Percentiles rank a stretch among this genome's conserved stretches.
Conservation (phyloP, 805 yeast species). For the Brettanomyces nanus region DNA sequence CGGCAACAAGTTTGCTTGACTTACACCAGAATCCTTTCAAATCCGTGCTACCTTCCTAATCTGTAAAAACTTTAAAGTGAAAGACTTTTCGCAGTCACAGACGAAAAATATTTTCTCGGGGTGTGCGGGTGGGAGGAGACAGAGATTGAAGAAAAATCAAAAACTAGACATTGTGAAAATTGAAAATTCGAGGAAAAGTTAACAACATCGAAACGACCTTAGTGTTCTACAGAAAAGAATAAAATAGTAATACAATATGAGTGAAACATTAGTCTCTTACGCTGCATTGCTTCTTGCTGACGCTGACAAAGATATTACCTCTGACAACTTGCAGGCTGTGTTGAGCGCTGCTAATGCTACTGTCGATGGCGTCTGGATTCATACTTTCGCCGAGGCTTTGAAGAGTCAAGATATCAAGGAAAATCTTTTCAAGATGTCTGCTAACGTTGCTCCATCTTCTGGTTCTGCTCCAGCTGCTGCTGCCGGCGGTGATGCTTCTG, state of each 20-base stretch:
- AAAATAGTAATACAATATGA: slow-evolving; percentile 48
- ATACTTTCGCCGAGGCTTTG: slow-evolving; percentile 81
- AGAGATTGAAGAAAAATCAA: not conserved
- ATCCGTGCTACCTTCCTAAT: too few species aligned
- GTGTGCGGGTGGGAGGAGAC: not conserved
- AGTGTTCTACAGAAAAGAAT: too few species aligned
- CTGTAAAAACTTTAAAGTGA: too few species aligned
- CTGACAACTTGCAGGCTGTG: slow-evolving; percentile 75
- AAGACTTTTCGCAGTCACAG: not conserved
- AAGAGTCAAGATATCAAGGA: slow-evolving; percentile 79
- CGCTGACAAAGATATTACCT: slow-evolving; percentile 81
- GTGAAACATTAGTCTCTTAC: slow-evolving; percentile 93
- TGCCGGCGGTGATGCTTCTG: slow-evolving; percentile 56
- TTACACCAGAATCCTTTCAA: too few species aligned
- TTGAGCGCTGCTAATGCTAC: slow-evolving; percentile 77
- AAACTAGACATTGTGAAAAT: too few species aligned
- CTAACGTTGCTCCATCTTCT: slow-evolving; percentile 70
- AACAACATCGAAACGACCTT: not conserved
- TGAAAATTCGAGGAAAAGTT: too few species aligned
- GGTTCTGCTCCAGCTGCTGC: slow-evolving; percentile 57
- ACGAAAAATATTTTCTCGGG: not conserved
- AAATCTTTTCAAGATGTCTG: slow-evolving; percentile 49
- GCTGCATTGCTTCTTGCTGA: slow-evolving; percentile 98
- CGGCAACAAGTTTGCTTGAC: too few species aligned
- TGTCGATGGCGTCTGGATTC: slow-evolving; percentile 80